Conservation (phyloP, 805 yeast genomes). For the Cyberlindnera lachancei region DNA sequence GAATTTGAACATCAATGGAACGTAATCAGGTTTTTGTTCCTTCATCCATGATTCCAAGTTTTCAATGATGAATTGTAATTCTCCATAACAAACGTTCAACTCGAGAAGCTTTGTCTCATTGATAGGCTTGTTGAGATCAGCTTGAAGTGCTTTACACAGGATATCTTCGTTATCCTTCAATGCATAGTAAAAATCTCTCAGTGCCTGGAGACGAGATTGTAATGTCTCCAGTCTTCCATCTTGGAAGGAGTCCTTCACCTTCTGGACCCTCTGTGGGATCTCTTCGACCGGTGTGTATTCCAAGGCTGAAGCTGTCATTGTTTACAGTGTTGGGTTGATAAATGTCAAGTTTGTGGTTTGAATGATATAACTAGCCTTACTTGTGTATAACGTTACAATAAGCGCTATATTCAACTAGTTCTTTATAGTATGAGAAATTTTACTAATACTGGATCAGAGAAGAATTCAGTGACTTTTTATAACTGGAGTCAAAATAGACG, state of each 20-base stretch:
- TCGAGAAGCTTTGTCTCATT: conserved; percentile 62
- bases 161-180: conserved; percentile 49
- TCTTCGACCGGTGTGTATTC: conserved; percentile 39
- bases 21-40: conserved; percentile 29
- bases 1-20: conserved; percentile 14
- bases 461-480: no score
- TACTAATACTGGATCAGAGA: no score
- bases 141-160: conserved; percentile 47
- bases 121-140: conserved; percentile 61
- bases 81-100: conserved; percentile 40
- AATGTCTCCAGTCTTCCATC: conserved; percentile 37
- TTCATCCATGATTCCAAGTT: conserved; percentile 55
- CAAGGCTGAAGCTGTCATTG: conserved; percentile 7
- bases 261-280: conserved; percentile 40
- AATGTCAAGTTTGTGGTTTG: no score
- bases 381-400: no score
- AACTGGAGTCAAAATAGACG: no score
- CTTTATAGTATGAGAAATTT: no score
- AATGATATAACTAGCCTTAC: no score
- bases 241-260: conserved; percentile 34
- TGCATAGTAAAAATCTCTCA: conserved; percentile 60
- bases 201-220: conserved; percentile 47
- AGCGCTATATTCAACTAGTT: no score
- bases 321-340: no score
- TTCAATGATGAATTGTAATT: conserved; percentile 51